Evolutionary conservation across 495 filamentous ascomycete species (phyloP), one percentile per base, ranked within the genome.

Genomic region (Penicillium psychrofluorescens): DNA sequence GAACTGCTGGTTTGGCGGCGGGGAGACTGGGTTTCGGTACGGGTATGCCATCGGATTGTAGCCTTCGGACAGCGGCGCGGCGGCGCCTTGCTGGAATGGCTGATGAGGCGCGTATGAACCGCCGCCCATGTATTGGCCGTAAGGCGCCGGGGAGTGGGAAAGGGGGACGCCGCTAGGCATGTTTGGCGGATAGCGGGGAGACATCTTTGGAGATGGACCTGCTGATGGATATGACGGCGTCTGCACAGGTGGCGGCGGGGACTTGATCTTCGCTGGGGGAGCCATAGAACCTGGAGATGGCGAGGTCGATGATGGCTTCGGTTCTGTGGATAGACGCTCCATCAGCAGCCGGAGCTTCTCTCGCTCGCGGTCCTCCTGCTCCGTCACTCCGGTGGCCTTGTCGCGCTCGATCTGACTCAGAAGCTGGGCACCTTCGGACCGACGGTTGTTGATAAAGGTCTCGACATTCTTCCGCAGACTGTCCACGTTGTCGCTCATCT

Each of bases 401-500:
- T 84, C 81, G 45, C 82, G 77, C 64, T 97, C 92, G 44, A 98
- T 98, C 49, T 88, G 84, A 49, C 75, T 78, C 7, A 98, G 74
- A 16, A 97, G 74, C 56, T 95, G 87, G 1, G 90, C 88, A 13
- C 92, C 92, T 65, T 98, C 92, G 1, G 88, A 84, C 36, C 90
- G 76, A 30, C 92, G 79, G 55, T 97, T 98, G 70, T 85, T 91
- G 44, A 98, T 91, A 59, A 97, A 98, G 4, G 84, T 86, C 52
- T 96, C 90, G 10, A 97, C 91, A 54, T 98, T 98, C 72, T 95
- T 91, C 46, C 87, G 81, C n/a, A 97, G 70, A 55, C 86, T 95
- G 36, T 95, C 88, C 2, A 94, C 90, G 1, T 90, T 96, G 40
- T 97, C 88, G 51, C 78, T 83, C 89, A 97, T 98, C 59, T 97